Percentiles rank a stretch among this genome's conserved stretches.
Conservation (phyloP, 257 asterid genomes). For the Solanum pinnatisectum region DNA sequence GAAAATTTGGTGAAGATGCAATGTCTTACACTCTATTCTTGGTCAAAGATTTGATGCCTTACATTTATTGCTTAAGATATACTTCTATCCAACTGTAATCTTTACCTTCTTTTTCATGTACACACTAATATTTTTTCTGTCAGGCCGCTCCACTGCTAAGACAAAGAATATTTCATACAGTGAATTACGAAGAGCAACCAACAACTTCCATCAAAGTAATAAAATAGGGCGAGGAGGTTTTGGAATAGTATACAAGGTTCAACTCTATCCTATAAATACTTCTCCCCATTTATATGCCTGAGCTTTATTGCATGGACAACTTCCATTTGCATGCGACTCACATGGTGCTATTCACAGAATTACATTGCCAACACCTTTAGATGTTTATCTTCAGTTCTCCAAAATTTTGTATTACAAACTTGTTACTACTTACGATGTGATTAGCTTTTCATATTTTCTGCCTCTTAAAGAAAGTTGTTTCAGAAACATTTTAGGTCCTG, state of each 20-base stretch:
- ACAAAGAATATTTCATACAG: slow-evolving; percentile 54
- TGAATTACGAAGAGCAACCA: slow-evolving; percentile 57
- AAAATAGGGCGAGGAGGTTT: slow-evolving; percentile 91
- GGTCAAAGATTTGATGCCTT: neutral
- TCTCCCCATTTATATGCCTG: neutral
- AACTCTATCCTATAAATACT: slow-evolving; percentile 3
- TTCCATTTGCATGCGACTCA: neutral
- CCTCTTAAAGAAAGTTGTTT: neutral
- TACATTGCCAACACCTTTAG: neutral
- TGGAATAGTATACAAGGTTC: slow-evolving; percentile 86
- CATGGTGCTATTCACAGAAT: neutral
- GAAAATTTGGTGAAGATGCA: neutral
- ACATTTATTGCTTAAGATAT: neutral
- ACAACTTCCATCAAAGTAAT: slow-evolving; percentile 51
- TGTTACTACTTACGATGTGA: neutral
- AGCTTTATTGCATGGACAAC: neutral
- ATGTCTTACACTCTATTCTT: neutral
- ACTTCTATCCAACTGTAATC: neutral
- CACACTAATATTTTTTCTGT: slow-evolving; percentile 6
- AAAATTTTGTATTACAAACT: neutral
- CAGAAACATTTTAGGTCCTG: neutral
- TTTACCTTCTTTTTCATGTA: neutral
- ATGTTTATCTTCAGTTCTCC: neutral
- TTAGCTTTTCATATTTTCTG: neutral
- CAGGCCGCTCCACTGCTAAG: slow-evolving; percentile 37